Evolutionary conservation across 768 basidiomycete genomes (phyloP), one percentile per base, ranked within the genome.

Genomic region (Termitomyces sp.): DNA sequence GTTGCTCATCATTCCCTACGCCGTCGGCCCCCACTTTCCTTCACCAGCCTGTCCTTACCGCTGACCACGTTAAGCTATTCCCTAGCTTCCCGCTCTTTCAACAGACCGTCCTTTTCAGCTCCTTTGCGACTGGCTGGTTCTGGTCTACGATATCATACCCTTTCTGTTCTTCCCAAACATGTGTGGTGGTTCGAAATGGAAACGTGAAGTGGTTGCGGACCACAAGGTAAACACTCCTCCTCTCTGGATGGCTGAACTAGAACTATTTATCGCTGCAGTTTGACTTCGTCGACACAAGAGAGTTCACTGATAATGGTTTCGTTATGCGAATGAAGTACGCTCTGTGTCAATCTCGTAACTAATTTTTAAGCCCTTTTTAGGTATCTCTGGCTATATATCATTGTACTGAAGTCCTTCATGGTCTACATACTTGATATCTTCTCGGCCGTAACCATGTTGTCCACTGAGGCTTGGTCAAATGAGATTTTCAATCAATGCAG

Each of bases 361-460:
- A 42, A 13, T 18, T 9, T 16, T 38, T 60, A 48, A 64, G n/a
- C 16, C 11, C 35, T 33, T 55, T 28, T 28, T 69, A 97, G 92
- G 73, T 99, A 98, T 76, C 76, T 96, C 59, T 95, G 92, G 88
- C 78, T 96, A 59, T 98, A 97, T 77, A 79, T 96, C 75, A 82
- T 95, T 69, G 87, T 98, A 59, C 85, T 97, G 81, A 98, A 97
- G 75, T 94, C 92, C 36, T 91, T 98, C 79, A 86, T 95, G 58
- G 96, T 99, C 75, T 97, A 98, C 77, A 81, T 96, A 63, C 91
- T 92, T 75, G 97, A 99, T 84, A 94, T 98, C 73, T 99, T 96
- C 79, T 94, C 96, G 40, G 95, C 94, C 64, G 85, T 94, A 63
- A 97, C 96, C 67, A 95, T 98, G 91, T 90, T 98, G 76, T 88